Percentiles rank a stretch among this genome's conserved stretches.
These are phyloP conservation scores for Podospora comata DNA, from an alignment of 495 filamentous ascomycete genomes.

Conservation along the genomic window DNA sequence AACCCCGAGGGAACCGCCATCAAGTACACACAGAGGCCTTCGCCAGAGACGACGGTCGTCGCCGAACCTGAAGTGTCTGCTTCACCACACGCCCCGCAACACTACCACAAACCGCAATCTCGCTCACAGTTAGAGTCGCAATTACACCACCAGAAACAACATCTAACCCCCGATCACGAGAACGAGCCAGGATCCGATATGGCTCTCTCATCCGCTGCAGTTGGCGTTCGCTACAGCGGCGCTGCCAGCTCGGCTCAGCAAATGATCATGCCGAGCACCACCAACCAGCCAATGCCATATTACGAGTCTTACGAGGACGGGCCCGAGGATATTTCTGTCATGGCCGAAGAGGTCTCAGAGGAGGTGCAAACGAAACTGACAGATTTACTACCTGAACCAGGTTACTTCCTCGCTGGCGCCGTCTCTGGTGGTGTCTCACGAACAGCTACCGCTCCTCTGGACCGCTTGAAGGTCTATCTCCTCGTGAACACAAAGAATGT, in stretches of 20 bases:
- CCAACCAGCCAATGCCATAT: neutral
- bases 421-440: conserved; percentile 88
- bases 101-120: neutral
- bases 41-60: neutral
- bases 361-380: conserved; percentile 49
- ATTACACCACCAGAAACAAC: conserved; percentile 6
- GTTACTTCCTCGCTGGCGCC: conserved; percentile 95
- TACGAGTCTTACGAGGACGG: conserved; percentile 17
- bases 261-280: neutral
- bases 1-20: conserved; percentile 29
- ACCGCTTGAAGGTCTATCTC: conserved; percentile 95
- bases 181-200: conserved; percentile 15
- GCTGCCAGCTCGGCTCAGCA: conserved; percentile 15
- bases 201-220: conserved; percentile 17
- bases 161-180: conserved; percentile 14
- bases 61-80: neutral
- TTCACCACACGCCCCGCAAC: neutral
- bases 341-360: conserved; percentile 31
- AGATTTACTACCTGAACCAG: conserved; percentile 63
- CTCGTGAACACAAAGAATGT: conserved; percentile 79
- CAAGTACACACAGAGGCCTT: conserved; percentile 7
- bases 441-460: conserved; percentile 90
- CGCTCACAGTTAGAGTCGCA: neutral
- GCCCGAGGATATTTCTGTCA: conserved; percentile 27
- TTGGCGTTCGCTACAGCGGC: conserved; percentile 16